Base-by-base conservation (phyloP, 768 basidiomycete species). In the Trametes sanguinea region DNA sequence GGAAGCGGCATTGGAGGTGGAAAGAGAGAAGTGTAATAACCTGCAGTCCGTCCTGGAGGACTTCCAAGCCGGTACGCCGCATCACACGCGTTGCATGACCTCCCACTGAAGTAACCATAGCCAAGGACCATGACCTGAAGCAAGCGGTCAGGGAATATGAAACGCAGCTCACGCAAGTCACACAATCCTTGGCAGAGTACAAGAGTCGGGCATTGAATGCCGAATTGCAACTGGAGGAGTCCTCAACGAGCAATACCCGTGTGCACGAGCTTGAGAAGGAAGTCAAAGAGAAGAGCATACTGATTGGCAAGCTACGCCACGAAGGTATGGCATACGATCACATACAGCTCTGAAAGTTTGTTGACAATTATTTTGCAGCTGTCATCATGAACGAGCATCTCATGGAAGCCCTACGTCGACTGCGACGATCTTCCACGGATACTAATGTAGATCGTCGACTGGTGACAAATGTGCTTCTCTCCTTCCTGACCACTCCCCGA, bases 351-450 rank as follows among this genome's bases (percentile, higher is more conserved):
- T 22, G 22, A 22, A 22, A 22, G 22, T 22, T 66, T 16, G 35
- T 46, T 55, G 30, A 46, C 59, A 51, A 45, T 30, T 29, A n/a
- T 37, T 22, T 22, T 64, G 11, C 66, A 96, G 96, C 90, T 53
- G 94, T 99, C 13, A 96, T 98, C 61, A 87, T 95, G 72, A 98
- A 98, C 67, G 97, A 98, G 71, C 97, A 99, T 69, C 81, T 99
- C 10, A 97, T 95, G 69, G 96, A 98, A 75, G 97, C 97, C 3
- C 84, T 99, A n/a, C 92, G 96, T 11, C 88, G 97, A 27, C 82
- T 99, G 52, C 87, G 94, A 48, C 89, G 88, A 65, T 92, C 87
- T 61, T 88, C 92, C 0, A 84, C 91, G 6, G 85, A 85, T 48
- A 92, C 86, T 48, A 98, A 93, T 67, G 96, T 99, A 30, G 96